Conservation (phyloP, 306 rosid genomes). For the Quercus wislizeni region DNA sequence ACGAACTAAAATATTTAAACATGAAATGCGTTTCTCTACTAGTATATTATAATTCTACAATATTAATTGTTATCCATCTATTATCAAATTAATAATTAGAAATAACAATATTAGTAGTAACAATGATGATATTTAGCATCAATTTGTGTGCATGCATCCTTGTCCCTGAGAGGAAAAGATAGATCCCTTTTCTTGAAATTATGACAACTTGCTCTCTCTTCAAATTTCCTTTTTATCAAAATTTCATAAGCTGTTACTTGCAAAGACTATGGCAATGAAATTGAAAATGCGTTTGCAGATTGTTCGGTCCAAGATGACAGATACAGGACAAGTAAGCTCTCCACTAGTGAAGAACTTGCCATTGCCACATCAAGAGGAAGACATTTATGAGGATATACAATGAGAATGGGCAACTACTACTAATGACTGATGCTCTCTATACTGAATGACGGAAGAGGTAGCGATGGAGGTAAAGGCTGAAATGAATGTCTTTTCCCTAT, state of each 20-base stretch:
- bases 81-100: not conserved
- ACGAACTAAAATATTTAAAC: not conserved
- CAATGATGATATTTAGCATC: not conserved
- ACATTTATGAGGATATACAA: slow-evolving; percentile 44
- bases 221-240: not conserved
- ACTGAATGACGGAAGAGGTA: not conserved
- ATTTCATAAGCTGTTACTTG: not conserved
- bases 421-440: not conserved
- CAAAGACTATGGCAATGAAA: not conserved
- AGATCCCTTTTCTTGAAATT: not conserved
- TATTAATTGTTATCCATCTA: not conserved
- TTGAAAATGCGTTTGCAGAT: slow-evolving; percentile 48
- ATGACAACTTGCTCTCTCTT: not conserved
- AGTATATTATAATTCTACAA: not conserved
- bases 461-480: not conserved
- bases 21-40: not conserved
- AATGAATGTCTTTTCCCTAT: not conserved
- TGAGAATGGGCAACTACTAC: slow-evolving; percentile 18
- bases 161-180: not conserved
- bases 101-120: not conserved
- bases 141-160: not conserved
- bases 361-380: slow-evolving; percentile 37
- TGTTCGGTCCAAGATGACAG: slow-evolving; percentile 58
- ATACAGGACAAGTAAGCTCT: slow-evolving; percentile 51
- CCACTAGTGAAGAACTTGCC: slow-evolving; percentile 33